Conservation (phyloP, 2,329 filamentous ascomycete species). For the Dothistroma septosporum region DNA sequence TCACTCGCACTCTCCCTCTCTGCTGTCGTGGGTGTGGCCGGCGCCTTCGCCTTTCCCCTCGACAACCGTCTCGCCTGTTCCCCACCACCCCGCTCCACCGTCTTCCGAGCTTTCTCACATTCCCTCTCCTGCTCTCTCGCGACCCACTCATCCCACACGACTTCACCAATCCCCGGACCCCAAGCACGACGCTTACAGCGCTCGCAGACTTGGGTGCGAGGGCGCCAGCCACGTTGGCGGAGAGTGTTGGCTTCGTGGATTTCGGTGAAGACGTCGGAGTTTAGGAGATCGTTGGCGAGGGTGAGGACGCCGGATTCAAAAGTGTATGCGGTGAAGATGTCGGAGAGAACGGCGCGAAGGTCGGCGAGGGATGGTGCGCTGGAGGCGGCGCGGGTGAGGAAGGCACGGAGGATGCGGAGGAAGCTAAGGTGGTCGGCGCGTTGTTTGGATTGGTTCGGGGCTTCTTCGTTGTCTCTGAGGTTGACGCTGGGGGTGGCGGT, state of each 20-base stretch:
- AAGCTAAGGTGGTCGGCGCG: slow-evolving; percentile 62
- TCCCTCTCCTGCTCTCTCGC: slow-evolving; percentile 48
- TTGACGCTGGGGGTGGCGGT: slow-evolving; percentile 54
- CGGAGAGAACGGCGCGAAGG: slow-evolving; percentile 75
- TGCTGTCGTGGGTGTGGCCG: slow-evolving; percentile 37
- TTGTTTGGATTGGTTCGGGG: slow-evolving; percentile 8
- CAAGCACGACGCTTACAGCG: slow-evolving; percentile 77
- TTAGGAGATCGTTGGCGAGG: slow-evolving; percentile 80
- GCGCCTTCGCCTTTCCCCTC: slow-evolving; percentile 55
- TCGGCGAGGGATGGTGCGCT: slow-evolving; percentile 83
- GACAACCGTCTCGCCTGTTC: slow-evolving; percentile 37
- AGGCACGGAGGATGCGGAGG: slow-evolving; percentile 80
- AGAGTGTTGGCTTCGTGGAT: slow-evolving; percentile 70
- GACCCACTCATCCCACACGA: slow-evolving; percentile 81
- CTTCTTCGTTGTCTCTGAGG: slow-evolving; percentile 14
- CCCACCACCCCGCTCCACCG: slow-evolving; percentile 35
- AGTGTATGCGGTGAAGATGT: slow-evolving; percentile 91
- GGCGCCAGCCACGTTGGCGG: slow-evolving; percentile 82
- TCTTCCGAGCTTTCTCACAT: slow-evolving; percentile 40
- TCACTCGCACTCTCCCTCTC: slow-evolving; percentile 38
- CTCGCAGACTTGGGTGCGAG: slow-evolving; percentile 81
- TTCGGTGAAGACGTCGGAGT: slow-evolving; percentile 81
- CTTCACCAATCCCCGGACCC: slow-evolving; percentile 77
- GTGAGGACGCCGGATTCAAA: slow-evolving; percentile 85
- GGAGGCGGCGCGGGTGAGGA: slow-evolving; percentile 75